phyloP scores from a whole-genome alignment of 306 rosid species.

The Begonia peltatifolia region DNA sequence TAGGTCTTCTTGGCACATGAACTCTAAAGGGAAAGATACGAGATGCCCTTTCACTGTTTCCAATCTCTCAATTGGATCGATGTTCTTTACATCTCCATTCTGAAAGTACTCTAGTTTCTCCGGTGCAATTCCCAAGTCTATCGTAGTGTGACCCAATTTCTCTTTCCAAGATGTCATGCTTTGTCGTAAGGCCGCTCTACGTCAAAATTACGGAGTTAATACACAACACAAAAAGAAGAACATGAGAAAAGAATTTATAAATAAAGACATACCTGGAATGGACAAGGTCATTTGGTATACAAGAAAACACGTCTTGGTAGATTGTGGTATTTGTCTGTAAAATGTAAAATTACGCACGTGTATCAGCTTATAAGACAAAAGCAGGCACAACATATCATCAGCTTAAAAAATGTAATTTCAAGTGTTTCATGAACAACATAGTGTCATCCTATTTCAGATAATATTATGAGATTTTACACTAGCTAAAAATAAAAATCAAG shows the following conservation, averaged over 20 bases:
- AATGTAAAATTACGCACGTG: conserved; percentile 5
- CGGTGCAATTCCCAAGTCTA: conserved; percentile 88
- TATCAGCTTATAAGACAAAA: too few relatives aligned
- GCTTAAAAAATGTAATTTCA: too few relatives aligned
- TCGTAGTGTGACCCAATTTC: conserved; percentile 61
- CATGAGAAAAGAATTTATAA: not conserved
- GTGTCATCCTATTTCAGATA: too few relatives aligned
- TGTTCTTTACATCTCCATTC: conserved; percentile 37
- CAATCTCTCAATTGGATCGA: conserved; percentile 60
- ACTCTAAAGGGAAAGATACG: conserved; percentile 82
- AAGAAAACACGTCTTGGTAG: conserved; percentile 82
- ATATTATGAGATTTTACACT: too few relatives aligned
- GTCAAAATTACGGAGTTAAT: not conserved
- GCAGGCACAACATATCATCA: not conserved
- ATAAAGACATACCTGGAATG: conserved; percentile 48
- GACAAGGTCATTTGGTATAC: conserved; percentile 81
- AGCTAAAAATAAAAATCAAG: too few relatives aligned
- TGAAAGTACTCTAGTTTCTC: conserved; percentile 36
- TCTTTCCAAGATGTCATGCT: conserved; percentile 55
- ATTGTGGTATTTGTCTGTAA: conserved; percentile 71
- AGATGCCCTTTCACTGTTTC: conserved; percentile 67
- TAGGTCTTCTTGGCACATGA: conserved; percentile 81
- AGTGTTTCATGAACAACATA: too few relatives aligned
- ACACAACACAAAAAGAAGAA: too few relatives aligned
- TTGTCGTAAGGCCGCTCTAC: conserved; percentile 79